These are phyloP conservation scores for Cladosporium sp. DNA, from an alignment of 2,329 filamentous ascomycete species.

Conservation along the genomic window DNA sequence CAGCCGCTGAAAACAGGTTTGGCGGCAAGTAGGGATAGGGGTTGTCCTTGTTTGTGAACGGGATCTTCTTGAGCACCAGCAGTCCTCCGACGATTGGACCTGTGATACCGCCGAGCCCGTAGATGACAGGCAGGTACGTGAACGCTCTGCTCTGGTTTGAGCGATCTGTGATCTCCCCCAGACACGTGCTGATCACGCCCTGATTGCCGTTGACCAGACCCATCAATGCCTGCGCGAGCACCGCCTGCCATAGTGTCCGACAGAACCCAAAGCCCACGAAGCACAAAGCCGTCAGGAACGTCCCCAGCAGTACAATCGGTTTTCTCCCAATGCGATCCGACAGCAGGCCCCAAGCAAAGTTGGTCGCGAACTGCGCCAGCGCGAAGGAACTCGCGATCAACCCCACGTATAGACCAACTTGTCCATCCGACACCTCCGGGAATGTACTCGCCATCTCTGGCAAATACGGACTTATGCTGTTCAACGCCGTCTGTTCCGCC, in stretches of 20 bases:
- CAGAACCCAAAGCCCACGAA: conserved; percentile 88
- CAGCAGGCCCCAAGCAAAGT: conserved; percentile 84
- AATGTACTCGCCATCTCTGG: conserved; percentile 87
- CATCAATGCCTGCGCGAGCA: conserved; percentile 83
- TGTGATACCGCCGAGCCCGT: conserved; percentile 87
- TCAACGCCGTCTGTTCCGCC: conserved; percentile 91
- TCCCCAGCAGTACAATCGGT: conserved; percentile 75
- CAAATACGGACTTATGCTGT: conserved; percentile 92
- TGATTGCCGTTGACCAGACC: conserved; percentile 92
- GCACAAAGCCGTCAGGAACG: conserved; percentile 71
- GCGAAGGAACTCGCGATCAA: conserved; percentile 87
- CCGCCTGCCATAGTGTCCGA: conserved; percentile 71
- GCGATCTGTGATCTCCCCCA: conserved; percentile 91
- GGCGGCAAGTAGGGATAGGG: conserved; percentile 78
- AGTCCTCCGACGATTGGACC: conserved; percentile 87
- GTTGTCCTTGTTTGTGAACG: conserved; percentile 47
- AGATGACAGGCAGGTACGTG: conserved; percentile 91
- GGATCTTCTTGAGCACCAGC: conserved; percentile 60
- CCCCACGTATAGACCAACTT: conserved; percentile 83
- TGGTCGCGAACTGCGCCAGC: conserved; percentile 83
- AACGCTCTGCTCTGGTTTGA: conserved; percentile 93
- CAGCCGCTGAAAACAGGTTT: conserved; percentile 68
- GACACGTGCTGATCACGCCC: conserved; percentile 83
- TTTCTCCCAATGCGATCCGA: conserved; percentile 75
- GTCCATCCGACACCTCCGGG: conserved; percentile 63